A percentile compares a stretch with the other conserved stretches of the same genome.
Conservation (phyloP, 2,329 filamentous ascomycete genomes). For the Penicillium verrucosum region DNA sequence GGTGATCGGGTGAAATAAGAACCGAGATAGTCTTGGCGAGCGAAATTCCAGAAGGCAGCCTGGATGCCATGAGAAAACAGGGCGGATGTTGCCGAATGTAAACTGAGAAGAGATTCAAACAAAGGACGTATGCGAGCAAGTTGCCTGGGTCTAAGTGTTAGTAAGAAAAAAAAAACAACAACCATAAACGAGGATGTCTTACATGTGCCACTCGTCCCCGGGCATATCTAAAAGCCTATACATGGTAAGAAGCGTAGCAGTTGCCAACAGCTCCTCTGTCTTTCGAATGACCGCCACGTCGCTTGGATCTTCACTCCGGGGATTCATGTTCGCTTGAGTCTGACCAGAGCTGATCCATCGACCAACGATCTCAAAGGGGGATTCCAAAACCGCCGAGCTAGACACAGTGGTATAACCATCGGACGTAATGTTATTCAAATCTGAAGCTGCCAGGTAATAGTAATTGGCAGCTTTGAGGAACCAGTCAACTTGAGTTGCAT, state of each 20-base stretch:
- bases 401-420: slow-evolving; percentile 31
- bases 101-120: slow-evolving; percentile 47
- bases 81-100: slow-evolving; percentile 15
- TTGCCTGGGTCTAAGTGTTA: slow-evolving; percentile 43
- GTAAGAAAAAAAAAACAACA: not conserved
- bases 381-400: slow-evolving; percentile 30
- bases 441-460: slow-evolving; percentile 57
- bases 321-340: slow-evolving; percentile 7
- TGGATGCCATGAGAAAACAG: slow-evolving; percentile 50
- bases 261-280: slow-evolving; percentile 58
- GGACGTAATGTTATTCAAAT: slow-evolving; percentile 41
- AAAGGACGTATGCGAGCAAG: slow-evolving; percentile 59
- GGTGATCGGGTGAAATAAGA: slow-evolving; percentile 59
- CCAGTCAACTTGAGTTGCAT: slow-evolving; percentile 52
- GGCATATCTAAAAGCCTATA: slow-evolving; percentile 63
- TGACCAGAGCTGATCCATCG: slow-evolving; percentile 24
- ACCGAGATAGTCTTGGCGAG: slow-evolving; percentile 59
- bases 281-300: slow-evolving; percentile 38
- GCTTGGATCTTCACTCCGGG: slow-evolving; percentile 6
- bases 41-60: slow-evolving; percentile 64
- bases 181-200: slow-evolving; percentile 9
- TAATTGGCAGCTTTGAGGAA: slow-evolving; percentile 60
- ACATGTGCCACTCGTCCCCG: slow-evolving; percentile 56
- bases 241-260: slow-evolving; percentile 59
- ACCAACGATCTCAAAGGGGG: slow-evolving; percentile 29